These are phyloP conservation scores for Aegilops tauschii DNA, from an alignment of 176 grass and related monocot genomes.

Conservation along the genomic window DNA sequence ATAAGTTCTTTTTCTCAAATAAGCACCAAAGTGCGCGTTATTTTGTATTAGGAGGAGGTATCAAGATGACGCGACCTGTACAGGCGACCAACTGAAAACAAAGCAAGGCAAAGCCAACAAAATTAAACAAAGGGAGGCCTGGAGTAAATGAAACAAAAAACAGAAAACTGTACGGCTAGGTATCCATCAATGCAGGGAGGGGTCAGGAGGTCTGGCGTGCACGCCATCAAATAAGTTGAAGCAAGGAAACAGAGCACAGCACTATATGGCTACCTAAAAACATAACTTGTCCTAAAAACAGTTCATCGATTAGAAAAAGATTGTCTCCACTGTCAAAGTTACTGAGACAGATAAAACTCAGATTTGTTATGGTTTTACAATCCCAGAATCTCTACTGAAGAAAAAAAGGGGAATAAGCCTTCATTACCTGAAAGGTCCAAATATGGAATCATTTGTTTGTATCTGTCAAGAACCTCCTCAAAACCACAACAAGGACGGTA, in stretches of 20 bases:
- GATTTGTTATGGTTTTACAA: background rate
- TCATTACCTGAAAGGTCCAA: conserved; percentile 83
- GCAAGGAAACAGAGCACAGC: background rate
- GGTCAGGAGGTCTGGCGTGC: background rate
- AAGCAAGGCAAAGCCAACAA: background rate
- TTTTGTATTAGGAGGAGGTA: background rate
- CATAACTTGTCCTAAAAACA: background rate
- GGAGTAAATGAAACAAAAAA: background rate
- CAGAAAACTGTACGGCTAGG: too few relatives aligned
- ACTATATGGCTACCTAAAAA: background rate
- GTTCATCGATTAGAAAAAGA: background rate
- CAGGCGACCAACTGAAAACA: background rate
- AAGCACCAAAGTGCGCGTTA: background rate
- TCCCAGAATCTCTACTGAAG: background rate
- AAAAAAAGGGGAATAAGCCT: background rate
- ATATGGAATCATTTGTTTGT: conserved; percentile 70
- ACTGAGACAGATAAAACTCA: background rate
- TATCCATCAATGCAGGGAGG: background rate
- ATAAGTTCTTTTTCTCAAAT: background rate
- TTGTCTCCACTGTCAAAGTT: background rate
- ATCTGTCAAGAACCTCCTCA: conserved; percentile 87
- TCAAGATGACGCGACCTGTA: background rate
- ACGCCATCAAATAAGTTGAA: background rate
- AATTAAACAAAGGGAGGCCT: background rate
- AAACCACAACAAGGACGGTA: conserved; percentile 69